Evolutionary conservation across 805 yeast species (phyloP).

Genomic region (Saccharomycopsis schoenii): DNA sequence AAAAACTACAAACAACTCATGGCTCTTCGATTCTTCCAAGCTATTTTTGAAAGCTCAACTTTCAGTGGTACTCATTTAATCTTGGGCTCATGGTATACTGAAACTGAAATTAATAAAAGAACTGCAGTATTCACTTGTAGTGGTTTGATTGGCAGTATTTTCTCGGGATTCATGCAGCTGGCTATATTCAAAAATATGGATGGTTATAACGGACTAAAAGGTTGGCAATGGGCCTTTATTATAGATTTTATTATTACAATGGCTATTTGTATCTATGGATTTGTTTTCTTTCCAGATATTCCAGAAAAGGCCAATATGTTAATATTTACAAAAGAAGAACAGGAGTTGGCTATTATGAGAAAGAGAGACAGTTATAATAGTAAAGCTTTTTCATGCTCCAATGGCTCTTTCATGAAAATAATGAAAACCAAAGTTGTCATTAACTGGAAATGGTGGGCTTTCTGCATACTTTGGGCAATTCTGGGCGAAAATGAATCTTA

Average conservation of each 20-base stretch:
- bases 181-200: constrained; percentile 39
- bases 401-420: constrained; percentile 11
- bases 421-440: constrained; percentile 30
- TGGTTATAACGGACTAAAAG: constrained; percentile 38
- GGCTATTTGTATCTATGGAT: constrained; percentile 48
- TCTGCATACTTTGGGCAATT: constrained; percentile 40
- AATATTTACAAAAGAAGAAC: constrained; percentile 33
- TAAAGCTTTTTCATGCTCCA: constrained; percentile 28
- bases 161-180: constrained; percentile 49
- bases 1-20: constrained; percentile 39
- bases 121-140: constrained; percentile 46
- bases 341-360: constrained; percentile 33
- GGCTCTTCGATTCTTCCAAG: constrained; percentile 51
- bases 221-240: constrained; percentile 61
- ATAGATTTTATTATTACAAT: constrained; percentile 50
- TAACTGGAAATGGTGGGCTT: constrained; percentile 50
- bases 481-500: constrained; percentile 42
- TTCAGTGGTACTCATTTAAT: constrained; percentile 46
- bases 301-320: constrained; percentile 11
- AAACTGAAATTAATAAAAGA: constrained; percentile 38
- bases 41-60: constrained; percentile 49
- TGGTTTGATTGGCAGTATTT: constrained; percentile 45
- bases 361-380: constrained; percentile 27
- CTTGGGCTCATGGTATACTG: constrained; percentile 44
- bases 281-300: constrained; percentile 21